These are phyloP conservation scores for Lasiodiplodia gonubiensis DNA, from an alignment of 2,329 filamentous ascomycete genomes.

Conservation along the genomic window DNA sequence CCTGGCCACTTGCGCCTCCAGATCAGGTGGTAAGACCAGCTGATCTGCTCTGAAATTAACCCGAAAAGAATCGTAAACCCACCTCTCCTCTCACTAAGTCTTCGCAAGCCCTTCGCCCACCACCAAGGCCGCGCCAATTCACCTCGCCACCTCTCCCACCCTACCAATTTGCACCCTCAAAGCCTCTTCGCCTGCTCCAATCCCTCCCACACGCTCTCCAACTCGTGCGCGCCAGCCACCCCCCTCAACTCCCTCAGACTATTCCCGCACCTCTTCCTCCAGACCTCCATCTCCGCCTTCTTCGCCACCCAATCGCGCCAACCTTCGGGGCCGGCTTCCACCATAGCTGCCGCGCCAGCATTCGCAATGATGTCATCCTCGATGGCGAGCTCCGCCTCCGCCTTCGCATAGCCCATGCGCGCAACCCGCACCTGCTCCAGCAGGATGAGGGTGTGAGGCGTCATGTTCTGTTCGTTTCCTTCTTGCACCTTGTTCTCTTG, in stretches of 20 bases:
- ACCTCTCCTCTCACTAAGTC: no score
- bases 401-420: neutral
- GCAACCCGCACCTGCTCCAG: conserved; percentile 11
- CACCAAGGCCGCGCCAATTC: neutral
- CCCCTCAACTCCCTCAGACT: neutral
- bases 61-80: no score
- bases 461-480: neutral
- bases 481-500: neutral
- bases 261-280: conserved; percentile 1
- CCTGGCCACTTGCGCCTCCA: no score
- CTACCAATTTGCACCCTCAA: no score
- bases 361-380: neutral
- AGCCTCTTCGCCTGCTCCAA: neutral
- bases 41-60: no score
- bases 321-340: neutral
- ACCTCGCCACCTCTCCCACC: neutral
- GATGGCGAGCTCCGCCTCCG: neutral
- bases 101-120: no score
- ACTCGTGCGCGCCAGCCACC: neutral
- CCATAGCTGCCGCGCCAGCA: neutral
- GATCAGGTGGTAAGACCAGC: no score
- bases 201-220: neutral
- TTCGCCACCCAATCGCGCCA: no score
- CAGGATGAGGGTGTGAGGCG: neutral
- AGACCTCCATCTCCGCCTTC: neutral